Percentiles rank a stretch among this genome's conserved stretches.
phyloP scores from a whole-genome alignment of 2,329 filamentous ascomycete genomes.

The Leptographium procerum region DNA sequence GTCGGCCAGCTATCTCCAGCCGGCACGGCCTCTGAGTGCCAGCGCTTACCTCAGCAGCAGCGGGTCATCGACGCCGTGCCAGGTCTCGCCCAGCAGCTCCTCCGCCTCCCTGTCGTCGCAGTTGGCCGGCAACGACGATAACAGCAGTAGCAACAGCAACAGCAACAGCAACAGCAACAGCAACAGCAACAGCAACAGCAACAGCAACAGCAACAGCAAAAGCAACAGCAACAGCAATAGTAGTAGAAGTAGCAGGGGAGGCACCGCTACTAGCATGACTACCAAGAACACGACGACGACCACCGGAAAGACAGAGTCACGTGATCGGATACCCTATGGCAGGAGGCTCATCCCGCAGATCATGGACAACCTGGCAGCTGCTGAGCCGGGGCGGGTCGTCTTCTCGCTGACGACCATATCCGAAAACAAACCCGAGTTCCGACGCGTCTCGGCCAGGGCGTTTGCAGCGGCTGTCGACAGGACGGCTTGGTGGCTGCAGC shows the following conservation, averaged over 20 bases:
- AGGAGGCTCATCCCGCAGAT: slow-evolving; percentile 1
- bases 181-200: not conserved
- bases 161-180: too few species aligned
- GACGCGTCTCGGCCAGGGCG: not conserved
- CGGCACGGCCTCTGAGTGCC: not conserved
- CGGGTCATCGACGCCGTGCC: not conserved
- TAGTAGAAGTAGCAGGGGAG: too few species aligned
- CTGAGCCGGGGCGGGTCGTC: not conserved
- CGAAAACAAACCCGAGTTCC: not conserved
- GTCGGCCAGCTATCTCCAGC: not conserved
- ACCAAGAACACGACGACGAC: too few species aligned
- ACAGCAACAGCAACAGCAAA: not conserved
- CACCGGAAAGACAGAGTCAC: too few species aligned
- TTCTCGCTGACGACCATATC: not conserved
- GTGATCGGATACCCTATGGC: not conserved
- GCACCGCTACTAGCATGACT: too few species aligned
- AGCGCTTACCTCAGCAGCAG: not conserved
- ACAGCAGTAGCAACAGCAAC: not conserved
- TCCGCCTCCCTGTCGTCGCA: not conserved
- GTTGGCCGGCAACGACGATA: not conserved
- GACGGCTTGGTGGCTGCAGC: slow-evolving; percentile 1
- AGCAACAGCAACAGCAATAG: too few species aligned
- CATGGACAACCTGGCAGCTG: not conserved
- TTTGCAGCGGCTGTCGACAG: not conserved
- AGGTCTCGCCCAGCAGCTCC: not conserved